Percentiles rank a stretch among this genome's conserved stretches.
Conservation (phyloP, 768 basidiomycete species). For the Lentinula detonsa region DNA sequence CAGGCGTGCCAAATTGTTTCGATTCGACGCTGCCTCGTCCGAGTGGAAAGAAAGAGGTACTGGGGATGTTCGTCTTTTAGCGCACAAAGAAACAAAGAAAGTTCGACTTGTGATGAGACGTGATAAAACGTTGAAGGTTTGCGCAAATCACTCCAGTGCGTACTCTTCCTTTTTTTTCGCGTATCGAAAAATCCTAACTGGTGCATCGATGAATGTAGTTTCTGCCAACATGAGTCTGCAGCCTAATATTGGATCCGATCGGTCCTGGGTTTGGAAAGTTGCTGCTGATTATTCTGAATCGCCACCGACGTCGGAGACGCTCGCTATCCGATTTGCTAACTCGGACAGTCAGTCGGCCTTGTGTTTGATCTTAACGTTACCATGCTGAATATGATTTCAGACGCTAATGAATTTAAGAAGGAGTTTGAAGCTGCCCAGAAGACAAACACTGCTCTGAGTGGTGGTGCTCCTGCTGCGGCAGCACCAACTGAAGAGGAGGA, state of each 20-base stretch:
- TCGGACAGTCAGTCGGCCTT: constrained; percentile 70
- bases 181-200: not conserved
- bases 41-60: constrained; percentile 99
- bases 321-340: constrained; percentile 98
- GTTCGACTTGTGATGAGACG: constrained; percentile 97
- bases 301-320: constrained; percentile 87
- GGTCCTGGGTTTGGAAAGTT: constrained; percentile 99
- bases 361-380: not conserved
- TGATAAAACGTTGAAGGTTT: constrained; percentile 99
- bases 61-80: constrained; percentile 88
- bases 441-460: constrained; percentile 46
- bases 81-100: constrained; percentile 87
- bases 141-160: constrained; percentile 93
- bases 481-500: constrained; percentile 23
- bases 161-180: constrained; percentile 17
- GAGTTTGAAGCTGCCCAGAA: constrained; percentile 84
- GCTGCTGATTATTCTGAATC: constrained; percentile 91
- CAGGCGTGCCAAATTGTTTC: constrained; percentile 98
- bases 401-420: constrained; percentile 84
- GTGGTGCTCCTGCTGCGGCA: constrained; percentile 11
- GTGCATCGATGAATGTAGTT: constrained; percentile 42
- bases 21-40: constrained; percentile 68
- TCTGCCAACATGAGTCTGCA: constrained; percentile 87
- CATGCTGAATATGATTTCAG: constrained; percentile 27
- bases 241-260: constrained; percentile 97